These are phyloP conservation scores for Citropsis articulata DNA, from an alignment of 345 rosid genomes.

Conservation along the genomic window DNA sequence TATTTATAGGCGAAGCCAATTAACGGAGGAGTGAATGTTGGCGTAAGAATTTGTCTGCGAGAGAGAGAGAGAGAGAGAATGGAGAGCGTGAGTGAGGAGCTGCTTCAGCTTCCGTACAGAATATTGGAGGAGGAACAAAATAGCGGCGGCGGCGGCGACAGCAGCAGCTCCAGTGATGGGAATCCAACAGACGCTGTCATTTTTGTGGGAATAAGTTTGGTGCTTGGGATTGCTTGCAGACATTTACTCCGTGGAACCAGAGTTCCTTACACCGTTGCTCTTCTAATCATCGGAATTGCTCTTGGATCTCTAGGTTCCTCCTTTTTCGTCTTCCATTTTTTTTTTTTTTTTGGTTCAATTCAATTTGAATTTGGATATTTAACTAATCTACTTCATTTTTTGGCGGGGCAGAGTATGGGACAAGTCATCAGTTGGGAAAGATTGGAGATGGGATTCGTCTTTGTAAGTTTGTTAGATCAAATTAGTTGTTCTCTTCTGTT, in stretches of 20 bases:
- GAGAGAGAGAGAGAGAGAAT: slow-evolving; percentile 3
- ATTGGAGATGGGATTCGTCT: slow-evolving; percentile 85
- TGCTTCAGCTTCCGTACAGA: slow-evolving; percentile 19
- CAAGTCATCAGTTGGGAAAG: slow-evolving; percentile 70
- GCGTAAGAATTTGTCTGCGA: too few relatives aligned
- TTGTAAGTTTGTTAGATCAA: slow-evolving; percentile 52
- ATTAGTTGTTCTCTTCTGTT: neutral
- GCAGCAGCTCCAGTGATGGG: slow-evolving; percentile 6
- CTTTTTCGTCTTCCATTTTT: neutral
- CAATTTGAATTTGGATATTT: neutral
- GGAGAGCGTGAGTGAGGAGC: slow-evolving; percentile 24
- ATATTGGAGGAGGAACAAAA: slow-evolving; percentile 18
- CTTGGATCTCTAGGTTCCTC: slow-evolving; percentile 81
- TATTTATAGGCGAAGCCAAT: too few relatives aligned
- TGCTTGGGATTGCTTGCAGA: slow-evolving; percentile 74
- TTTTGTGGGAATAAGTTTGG: slow-evolving; percentile 70
- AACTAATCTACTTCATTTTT: neutral
- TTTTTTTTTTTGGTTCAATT: neutral
- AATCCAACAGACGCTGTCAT: slow-evolving; percentile 74
- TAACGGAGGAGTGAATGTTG: too few relatives aligned
- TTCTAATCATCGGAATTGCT: slow-evolving; percentile 79
- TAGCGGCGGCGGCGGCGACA: neutral
- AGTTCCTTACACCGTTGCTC: slow-evolving; percentile 91
- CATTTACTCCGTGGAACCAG: slow-evolving; percentile 83
- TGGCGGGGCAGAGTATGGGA: slow-evolving; percentile 60